Evolutionary conservation across 2,329 filamentous ascomycete species (phyloP).

Genomic region (Juglanconis juglandina): DNA sequence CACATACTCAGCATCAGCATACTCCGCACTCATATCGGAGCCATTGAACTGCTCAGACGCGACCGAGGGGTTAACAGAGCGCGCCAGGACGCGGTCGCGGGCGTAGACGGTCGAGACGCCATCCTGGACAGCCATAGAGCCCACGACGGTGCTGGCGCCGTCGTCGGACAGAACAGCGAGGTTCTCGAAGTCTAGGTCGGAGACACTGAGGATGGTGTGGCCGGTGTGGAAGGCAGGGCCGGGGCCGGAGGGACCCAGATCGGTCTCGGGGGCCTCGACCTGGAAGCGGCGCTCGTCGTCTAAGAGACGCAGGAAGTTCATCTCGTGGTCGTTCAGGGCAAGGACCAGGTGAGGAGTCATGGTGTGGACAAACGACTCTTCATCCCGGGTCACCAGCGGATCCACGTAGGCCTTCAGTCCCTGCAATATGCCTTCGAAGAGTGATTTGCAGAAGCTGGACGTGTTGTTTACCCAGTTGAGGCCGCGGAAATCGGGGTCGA

Average conservation of each 20-base stretch:
- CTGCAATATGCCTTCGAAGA: constrained; percentile 3
- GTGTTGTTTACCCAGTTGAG: background rate
- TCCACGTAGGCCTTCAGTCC: constrained; percentile 7
- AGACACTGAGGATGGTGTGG: constrained; percentile 29
- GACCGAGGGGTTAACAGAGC: constrained; percentile 27
- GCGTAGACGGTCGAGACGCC: constrained; percentile 36
- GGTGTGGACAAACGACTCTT: constrained; percentile 29
- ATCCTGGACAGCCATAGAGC: constrained; percentile 36
- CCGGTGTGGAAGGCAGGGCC: constrained; percentile 47
- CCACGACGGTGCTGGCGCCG: constrained; percentile 32
- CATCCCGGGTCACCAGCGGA: constrained; percentile 23
- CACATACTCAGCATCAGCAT: constrained; percentile 30
- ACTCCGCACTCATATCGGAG: constrained; percentile 29
- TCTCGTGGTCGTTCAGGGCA: constrained; percentile 53
- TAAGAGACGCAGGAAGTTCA: constrained; percentile 56
- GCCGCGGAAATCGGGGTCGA: background rate
- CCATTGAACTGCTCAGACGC: constrained; percentile 34
- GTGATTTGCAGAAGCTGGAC: background rate
- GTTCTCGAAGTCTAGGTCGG: constrained; percentile 28
- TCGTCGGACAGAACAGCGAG: constrained; percentile 27
- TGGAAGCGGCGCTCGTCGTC: constrained; percentile 35
- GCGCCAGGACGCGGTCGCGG: constrained; percentile 30
- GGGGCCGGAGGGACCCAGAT: constrained; percentile 43
- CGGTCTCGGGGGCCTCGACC: constrained; percentile 36
- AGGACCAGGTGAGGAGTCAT: constrained; percentile 47